Evolutionary conservation across 2,329 filamentous ascomycete genomes (phyloP), one percentile per base, ranked within the genome.

Genomic region (Parastagonospora nodorum): DNA sequence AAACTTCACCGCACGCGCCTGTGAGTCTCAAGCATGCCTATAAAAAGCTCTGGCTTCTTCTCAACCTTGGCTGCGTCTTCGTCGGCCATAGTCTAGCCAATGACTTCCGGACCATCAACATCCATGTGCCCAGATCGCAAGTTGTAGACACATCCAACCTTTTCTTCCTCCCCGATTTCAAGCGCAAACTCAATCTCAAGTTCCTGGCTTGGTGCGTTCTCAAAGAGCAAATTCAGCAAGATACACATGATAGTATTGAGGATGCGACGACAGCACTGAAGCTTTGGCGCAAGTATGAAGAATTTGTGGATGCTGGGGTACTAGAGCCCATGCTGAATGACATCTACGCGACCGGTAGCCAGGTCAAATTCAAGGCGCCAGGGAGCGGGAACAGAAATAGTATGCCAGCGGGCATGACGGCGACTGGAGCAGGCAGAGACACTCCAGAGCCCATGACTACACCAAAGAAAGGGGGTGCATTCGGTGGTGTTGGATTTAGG

Each of bases 61-160:
- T 99, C 29, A 99, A 99, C 69, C 82, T 97, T 0, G 94, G 94
- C 41, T 96, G 92, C 75, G 85, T 90, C 56, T 99, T 99, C 71
- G 84, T 99, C 5, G 94, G 94, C 2, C 94, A 99, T 67, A 93
- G 93, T 4, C 80, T 99, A 36, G 90, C 90, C 60, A 93, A 94
- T 63, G 94, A 99, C 74, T 97, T 99, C 77, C 90, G 94, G 45
- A 96, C 96, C 48, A 96, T 96, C 75, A 99, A 99, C 73, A 97
- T 99, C 48, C 90, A 97, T 71, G 89, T 99, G 0, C 94, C 95
- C 1, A 90, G 88, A 69, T 75, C 84, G 3, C 94, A 99, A 72
- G 88, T 96, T 31, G 91, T 99, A 48, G 94, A 99, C 74, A 99
- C 95, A 0, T 92, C 92, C 60, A 88, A 95, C 57, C 81, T 96